Percentiles rank a stretch among this genome's conserved stretches.
These are phyloP conservation scores for Viridothelium virens DNA, from an alignment of 495 filamentous ascomycete genomes.

Conservation along the genomic window DNA sequence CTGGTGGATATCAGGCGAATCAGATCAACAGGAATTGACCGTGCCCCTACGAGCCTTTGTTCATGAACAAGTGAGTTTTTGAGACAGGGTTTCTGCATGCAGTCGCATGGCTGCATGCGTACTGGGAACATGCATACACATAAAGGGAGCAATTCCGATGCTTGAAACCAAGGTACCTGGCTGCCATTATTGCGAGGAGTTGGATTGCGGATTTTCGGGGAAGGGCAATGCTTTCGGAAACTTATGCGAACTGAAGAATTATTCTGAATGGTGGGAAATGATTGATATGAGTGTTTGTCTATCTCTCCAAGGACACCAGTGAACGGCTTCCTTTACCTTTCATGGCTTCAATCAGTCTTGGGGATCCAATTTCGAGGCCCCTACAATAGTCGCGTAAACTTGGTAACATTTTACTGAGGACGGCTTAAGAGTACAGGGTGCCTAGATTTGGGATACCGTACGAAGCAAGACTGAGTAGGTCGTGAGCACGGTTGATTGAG, in stretches of 20 bases:
- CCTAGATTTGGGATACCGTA: too few relatives aligned
- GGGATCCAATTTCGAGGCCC: neutral
- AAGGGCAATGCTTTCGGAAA: neutral
- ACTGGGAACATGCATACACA: neutral
- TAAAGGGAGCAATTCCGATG: neutral
- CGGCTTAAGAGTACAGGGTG: too few relatives aligned
- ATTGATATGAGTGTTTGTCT: neutral
- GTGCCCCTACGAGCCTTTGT: too few relatives aligned
- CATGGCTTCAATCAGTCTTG: slow-evolving; percentile 1
- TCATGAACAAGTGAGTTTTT: too few relatives aligned
- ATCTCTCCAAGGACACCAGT: neutral
- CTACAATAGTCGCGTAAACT: neutral
- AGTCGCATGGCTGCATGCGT: neutral
- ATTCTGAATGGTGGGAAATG: neutral
- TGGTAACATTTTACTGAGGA: neutral
- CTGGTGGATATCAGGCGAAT: neutral
- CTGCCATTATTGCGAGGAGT: neutral
- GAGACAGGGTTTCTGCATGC: neutral
- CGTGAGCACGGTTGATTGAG: too few relatives aligned
- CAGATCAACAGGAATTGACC: neutral
- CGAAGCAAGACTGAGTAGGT: too few relatives aligned
- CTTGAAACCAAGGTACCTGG: neutral
- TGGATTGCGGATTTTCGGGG: neutral
- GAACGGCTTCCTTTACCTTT: neutral
- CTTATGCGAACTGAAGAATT: neutral